Evolutionary conservation across 2,329 filamentous ascomycete species (phyloP), one percentile per base, ranked within the genome.

Genomic region (Fusarium sp.): DNA sequence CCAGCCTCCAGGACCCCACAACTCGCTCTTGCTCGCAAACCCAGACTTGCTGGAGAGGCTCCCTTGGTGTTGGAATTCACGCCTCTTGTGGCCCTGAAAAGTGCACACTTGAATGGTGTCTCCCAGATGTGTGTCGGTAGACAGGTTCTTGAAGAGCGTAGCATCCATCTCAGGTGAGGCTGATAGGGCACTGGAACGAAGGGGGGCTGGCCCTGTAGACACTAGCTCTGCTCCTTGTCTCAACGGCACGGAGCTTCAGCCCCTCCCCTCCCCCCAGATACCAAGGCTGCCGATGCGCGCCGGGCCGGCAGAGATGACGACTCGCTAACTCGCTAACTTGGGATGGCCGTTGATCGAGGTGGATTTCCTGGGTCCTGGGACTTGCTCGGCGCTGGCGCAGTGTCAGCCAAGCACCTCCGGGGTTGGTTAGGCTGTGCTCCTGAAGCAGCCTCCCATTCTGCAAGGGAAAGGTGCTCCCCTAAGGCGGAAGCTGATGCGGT

Each of bases 401-500:
- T 57, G 42, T 59, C 54, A 54, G 64, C 49, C 63, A 62, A 53
- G 58, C 34, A 62, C 63, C 59, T 64, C 36, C 54, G 50, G 61
- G 61, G 55, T 57, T 58, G 61, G 44, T 56, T 46, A 55, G 57
- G 42, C 44, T 61, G 65, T 63, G 46, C 53, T 46, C 56, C 33
- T 38, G 27, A 34, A 68, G 29, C 58, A 61, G 34, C 38, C 55
- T 58, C 49, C 61, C 57, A 62, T 60, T 44, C 56, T 57, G 53
- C 58, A 57, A 61, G 51, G 61, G 61, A 46, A 59, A 40, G n/a
- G 44, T 38, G 64, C 50, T 34, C 58, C 58, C 64, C 57, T 57
- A 64, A 62, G 67, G 62, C 68, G 69, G 71, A 68, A 73, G 64
- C 68, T 67, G 71, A 70, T 70, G 68, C 66, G 62, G 68, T 70